A percentile compares a stretch with the other conserved stretches of the same genome.
phyloP scores from a whole-genome alignment of 1,284 basidiomycete genomes.

The Boletus subluridellus region DNA sequence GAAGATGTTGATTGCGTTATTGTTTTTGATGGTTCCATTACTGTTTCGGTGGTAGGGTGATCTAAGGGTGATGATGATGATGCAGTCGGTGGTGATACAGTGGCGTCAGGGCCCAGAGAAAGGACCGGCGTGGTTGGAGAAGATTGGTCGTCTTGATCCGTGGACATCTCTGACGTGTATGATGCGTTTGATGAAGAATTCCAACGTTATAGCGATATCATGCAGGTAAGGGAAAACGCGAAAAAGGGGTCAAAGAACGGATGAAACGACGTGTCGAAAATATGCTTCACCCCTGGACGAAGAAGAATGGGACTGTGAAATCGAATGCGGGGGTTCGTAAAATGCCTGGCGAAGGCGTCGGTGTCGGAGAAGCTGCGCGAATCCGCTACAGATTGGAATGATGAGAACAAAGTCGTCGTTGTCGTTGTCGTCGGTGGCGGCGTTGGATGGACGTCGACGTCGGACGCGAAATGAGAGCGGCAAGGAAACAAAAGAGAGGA shows the following conservation, averaged over 20 bases:
- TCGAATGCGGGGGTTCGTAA: conserved; percentile 2
- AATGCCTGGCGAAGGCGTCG: background rate
- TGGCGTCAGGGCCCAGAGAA: conserved; percentile 17
- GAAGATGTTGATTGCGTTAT: conserved; percentile 13
- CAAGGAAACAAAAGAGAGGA: conserved; percentile 20
- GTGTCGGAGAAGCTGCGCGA: background rate
- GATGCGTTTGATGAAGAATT: conserved; percentile 12
- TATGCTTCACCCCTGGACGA: conserved; percentile 3
- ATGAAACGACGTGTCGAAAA: conserved; percentile 13
- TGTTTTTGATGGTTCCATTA: conserved; percentile 24
- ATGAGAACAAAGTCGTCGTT: background rate
- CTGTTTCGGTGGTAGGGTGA: conserved; percentile 21
- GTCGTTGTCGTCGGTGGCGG: conserved; percentile 17
- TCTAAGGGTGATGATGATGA: conserved; percentile 26
- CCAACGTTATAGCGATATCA: conserved; percentile 20
- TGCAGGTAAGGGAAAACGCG: conserved; percentile 7
- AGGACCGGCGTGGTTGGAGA: conserved; percentile 14
- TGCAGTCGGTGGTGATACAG: conserved; percentile 29
- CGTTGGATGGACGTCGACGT: conserved; percentile 9
- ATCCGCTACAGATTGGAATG: background rate
- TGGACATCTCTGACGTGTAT: conserved; percentile 25
- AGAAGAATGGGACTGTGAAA: conserved; percentile 10
- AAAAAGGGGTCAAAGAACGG: background rate
- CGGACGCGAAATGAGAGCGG: conserved; percentile 20
- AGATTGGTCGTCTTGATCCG: conserved; percentile 24